Percentiles rank a stretch among this genome's conserved stretches.
Evolutionary conservation across 208 protist genomes (phyloP).

Genomic region (Strigomonas oncopelti): DNA sequence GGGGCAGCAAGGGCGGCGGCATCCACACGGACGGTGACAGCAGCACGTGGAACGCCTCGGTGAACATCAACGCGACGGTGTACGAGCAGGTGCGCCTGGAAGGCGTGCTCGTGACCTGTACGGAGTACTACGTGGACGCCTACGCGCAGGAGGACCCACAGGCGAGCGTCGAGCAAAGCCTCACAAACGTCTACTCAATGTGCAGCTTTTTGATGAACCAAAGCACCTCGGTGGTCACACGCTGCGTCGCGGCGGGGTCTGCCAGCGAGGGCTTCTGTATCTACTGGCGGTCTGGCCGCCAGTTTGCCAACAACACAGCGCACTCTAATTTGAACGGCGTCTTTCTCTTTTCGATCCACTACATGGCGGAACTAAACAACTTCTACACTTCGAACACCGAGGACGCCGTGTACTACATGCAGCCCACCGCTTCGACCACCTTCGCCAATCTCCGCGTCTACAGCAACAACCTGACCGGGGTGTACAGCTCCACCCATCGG

Average conservation of each 20-base stretch:
- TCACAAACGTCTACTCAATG: conserved; percentile 20
- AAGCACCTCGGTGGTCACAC: neutral
- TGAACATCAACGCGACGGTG: neutral
- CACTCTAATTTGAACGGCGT: conserved; percentile 37
- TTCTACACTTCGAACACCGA: neutral
- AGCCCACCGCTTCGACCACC: neutral
- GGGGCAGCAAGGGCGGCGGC: conserved; percentile 35
- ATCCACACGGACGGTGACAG: conserved; percentile 25
- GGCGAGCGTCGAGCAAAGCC: neutral
- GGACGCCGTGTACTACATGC: neutral
- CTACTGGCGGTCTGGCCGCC: conserved; percentile 15
- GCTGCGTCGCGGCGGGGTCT: conserved; percentile 22
- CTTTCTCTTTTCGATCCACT: conserved; percentile 24
- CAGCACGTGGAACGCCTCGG: neutral
- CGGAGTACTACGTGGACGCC: conserved; percentile 20
- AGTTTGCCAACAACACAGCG: conserved; percentile 16
- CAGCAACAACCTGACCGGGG: conserved; percentile 28
- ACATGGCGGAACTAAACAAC: neutral
- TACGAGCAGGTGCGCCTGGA: conserved; percentile 19
- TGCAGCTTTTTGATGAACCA: conserved; percentile 36
- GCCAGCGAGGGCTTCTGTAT: conserved; percentile 48
- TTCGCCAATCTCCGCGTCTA: conserved; percentile 14
- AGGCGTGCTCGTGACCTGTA: conserved; percentile 28
- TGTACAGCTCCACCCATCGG: conserved; percentile 35
- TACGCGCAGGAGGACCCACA: neutral